A percentile compares a stretch with the other conserved stretches of the same genome.
phyloP scores from a whole-genome alignment of 768 basidiomycete genomes.

The Podaxis pistillaris region DNA sequence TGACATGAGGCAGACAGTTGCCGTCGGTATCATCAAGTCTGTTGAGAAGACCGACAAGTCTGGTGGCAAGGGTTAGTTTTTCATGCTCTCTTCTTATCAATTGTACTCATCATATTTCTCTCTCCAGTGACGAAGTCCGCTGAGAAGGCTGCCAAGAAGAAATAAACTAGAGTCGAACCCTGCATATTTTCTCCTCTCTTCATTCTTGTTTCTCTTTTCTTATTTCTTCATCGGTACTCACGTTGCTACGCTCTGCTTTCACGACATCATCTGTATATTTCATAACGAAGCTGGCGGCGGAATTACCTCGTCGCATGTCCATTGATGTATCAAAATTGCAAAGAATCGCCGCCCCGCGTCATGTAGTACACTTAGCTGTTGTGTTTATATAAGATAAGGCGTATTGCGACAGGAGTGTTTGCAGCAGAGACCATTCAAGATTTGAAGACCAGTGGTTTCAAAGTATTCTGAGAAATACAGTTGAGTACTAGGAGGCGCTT shows the following conservation, averaged over 20 bases:
- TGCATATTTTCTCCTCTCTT: constrained; percentile 53
- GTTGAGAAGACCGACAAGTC: constrained; percentile 93
- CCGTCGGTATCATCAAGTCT: constrained; percentile 97
- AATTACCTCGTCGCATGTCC: constrained; percentile 23
- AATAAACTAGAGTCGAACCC: constrained; percentile 82
- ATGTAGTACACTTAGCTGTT: constrained; percentile 23
- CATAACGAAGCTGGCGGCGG: constrained; percentile 33
- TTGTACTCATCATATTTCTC: background rate
- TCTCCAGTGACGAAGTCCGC: constrained; percentile 85
- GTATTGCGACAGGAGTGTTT: constrained; percentile 16
- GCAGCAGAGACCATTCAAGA: constrained; percentile 1
- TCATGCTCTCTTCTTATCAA: background rate
- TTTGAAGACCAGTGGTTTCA: background rate
- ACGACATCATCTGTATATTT: constrained; percentile 41
- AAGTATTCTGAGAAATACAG: background rate
- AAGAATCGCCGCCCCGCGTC: constrained; percentile 15
- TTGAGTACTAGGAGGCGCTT: background rate
- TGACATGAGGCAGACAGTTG: constrained; percentile 99
- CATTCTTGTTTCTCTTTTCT: constrained; percentile 41
- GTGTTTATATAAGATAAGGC: constrained; percentile 18
- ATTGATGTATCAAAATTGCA: constrained; percentile 18
- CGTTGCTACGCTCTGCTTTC: constrained; percentile 30
- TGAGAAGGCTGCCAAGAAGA: constrained; percentile 96
- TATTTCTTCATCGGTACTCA: constrained; percentile 41
- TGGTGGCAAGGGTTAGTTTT: constrained; percentile 74